phyloP scores from a whole-genome alignment of 345 rosid genomes.

The Ceriops tagal region DNA sequence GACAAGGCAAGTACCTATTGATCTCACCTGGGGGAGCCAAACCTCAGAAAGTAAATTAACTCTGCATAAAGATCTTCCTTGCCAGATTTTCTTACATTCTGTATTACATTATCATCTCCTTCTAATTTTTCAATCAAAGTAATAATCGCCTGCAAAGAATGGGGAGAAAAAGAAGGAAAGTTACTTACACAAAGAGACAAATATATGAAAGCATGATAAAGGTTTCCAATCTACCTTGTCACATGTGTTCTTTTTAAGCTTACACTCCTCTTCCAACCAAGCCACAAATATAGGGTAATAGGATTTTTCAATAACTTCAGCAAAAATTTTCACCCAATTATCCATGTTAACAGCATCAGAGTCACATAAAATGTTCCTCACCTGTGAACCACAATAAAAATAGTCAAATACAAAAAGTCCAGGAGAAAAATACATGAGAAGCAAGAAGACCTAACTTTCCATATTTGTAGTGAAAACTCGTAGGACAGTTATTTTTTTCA shows the following conservation, averaged over 20 bases:
- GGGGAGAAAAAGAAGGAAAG: not conserved
- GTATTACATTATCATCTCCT: constrained; percentile 54
- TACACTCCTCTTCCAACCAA: constrained; percentile 66
- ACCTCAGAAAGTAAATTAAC: constrained; percentile 55
- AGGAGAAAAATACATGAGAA: not conserved
- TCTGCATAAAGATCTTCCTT: constrained; percentile 85
- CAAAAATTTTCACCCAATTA: constrained; percentile 48
- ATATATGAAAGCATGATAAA: not conserved
- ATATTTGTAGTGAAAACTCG: not conserved
- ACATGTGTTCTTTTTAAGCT: constrained; percentile 36
- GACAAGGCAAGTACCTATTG: too few species aligned
- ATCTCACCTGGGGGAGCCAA: constrained; percentile 49
- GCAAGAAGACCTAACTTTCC: not conserved
- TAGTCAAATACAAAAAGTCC: not conserved
- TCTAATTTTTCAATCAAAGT: constrained; percentile 57
- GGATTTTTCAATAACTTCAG: constrained; percentile 47
- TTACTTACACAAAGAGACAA: too few species aligned
- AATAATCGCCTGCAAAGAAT: constrained; percentile 44
- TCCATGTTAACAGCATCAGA: constrained; percentile 31
- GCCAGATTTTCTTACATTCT: constrained; percentile 64
- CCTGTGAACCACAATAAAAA: constrained; percentile 40
- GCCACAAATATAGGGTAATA: constrained; percentile 47
- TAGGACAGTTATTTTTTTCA: too few species aligned
- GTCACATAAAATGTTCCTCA: constrained; percentile 31
- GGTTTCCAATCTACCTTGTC: constrained; percentile 38